These are phyloP conservation scores for Lasiosphaeria hispida DNA, from an alignment of 495 filamentous ascomycete species.

Conservation along the genomic window DNA sequence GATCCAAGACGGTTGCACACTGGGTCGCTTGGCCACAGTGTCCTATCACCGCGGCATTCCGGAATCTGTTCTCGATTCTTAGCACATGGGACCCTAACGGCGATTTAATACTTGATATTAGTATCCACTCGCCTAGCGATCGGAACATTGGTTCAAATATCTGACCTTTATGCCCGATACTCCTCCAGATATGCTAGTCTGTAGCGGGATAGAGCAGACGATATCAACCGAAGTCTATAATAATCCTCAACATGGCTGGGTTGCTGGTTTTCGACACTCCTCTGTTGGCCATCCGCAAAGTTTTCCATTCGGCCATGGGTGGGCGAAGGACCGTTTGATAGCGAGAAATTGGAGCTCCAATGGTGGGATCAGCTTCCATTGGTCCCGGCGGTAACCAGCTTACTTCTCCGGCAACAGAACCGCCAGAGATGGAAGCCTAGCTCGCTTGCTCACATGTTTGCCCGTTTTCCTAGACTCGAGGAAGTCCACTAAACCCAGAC, in stretches of 20 bases:
- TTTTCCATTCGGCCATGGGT: conserved; percentile 27
- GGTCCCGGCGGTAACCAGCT: conserved; percentile 29
- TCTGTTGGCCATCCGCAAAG: no score
- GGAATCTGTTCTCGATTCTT: conserved; percentile 36
- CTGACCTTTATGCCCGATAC: conserved; percentile 32
- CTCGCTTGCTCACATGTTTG: conserved; percentile 32
- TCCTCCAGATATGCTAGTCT: no score
- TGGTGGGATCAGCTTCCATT: conserved; percentile 35
- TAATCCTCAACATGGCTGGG: conserved; percentile 30
- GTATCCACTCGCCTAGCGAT: no score
- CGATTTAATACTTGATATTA: no score
- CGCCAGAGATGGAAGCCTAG: conserved; percentile 33
- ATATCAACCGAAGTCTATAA: conserved; percentile 22
- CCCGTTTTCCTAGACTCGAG: conserved; percentile 32
- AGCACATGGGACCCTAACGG: conserved; percentile 35
- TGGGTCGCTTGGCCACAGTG: conserved; percentile 36
- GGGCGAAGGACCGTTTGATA: conserved; percentile 28
- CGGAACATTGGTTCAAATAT: no score
- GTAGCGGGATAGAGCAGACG: no score
- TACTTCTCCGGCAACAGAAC: conserved; percentile 37
- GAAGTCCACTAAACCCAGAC: conserved; percentile 36
- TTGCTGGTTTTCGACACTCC: conserved; percentile 27
- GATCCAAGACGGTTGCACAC: conserved; percentile 30
- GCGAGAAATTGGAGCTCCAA: conserved; percentile 22
- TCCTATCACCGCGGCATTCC: conserved; percentile 33